phyloP scores from a whole-genome alignment of 2,329 filamentous ascomycete genomes.

The Stagonosporopsis chrysanthemi region DNA sequence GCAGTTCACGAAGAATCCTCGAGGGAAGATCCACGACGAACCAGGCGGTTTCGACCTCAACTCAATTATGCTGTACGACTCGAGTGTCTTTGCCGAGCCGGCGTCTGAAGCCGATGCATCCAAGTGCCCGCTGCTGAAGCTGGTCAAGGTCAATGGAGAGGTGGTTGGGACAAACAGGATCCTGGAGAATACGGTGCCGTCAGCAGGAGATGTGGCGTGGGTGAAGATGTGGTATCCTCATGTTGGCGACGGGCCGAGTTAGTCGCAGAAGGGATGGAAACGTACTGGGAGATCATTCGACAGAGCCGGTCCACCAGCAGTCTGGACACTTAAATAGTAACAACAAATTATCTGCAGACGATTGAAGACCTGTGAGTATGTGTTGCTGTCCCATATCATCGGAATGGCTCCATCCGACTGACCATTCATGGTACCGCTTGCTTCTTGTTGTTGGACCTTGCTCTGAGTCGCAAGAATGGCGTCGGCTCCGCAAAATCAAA shows the following conservation, averaged over 20 bases:
- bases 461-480: too few species aligned
- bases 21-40: background rate
- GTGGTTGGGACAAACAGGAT: background rate
- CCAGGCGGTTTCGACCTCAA: slow-evolving; percentile 12
- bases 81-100: background rate
- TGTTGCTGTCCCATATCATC: too few species aligned
- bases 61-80: slow-evolving; percentile 13
- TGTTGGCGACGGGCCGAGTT: background rate
- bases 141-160: background rate
- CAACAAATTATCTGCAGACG: too few species aligned
- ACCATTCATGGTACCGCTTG: too few species aligned
- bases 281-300: too few species aligned
- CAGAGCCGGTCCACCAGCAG: too few species aligned
- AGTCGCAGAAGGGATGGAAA: background rate
- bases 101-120: too few species aligned
- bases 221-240: slow-evolving; percentile 10
- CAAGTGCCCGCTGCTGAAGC: background rate
- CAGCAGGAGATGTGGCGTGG: slow-evolving; percentile 5
- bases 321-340: too few species aligned
- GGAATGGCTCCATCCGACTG: too few species aligned
- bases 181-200: background rate
- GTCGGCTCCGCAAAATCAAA: too few species aligned
- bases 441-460: too few species aligned
- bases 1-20: background rate
- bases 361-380: too few species aligned